phyloP scores from a whole-genome alignment of 495 filamentous ascomycete genomes.

The Poronia punctata region DNA sequence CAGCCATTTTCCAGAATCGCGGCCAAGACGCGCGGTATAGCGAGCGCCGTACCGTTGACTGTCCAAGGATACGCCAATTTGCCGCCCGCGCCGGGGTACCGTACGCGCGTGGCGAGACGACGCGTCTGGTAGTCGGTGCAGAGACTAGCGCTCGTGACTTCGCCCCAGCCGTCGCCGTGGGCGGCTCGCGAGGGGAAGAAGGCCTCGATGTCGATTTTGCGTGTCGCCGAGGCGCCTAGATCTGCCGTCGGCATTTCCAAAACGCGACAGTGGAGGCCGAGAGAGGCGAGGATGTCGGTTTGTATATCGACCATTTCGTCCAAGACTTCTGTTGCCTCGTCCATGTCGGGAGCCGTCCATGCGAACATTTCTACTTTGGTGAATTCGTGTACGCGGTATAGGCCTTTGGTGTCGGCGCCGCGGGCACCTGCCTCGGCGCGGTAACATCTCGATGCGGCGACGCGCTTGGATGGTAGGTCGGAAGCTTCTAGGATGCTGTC shows the following conservation, averaged over 20 bases:
- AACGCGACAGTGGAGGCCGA: constrained; percentile 79
- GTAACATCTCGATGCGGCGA: constrained; percentile 82
- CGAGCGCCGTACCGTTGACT: constrained; percentile 89
- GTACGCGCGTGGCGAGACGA: constrained; percentile 65
- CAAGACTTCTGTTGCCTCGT: constrained; percentile 53
- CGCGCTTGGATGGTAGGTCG: constrained; percentile 67
- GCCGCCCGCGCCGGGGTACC: constrained; percentile 27
- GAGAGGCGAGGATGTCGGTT: constrained; percentile 64
- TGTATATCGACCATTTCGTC: constrained; percentile 79
- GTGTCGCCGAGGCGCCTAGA: constrained; percentile 75
- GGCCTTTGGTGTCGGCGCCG: constrained; percentile 82
- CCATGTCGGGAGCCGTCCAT: constrained; percentile 56
- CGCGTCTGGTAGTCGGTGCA: constrained; percentile 94
- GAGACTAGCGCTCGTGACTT: constrained; percentile 82
- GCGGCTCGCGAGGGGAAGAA: constrained; percentile 73
- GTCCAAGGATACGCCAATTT: constrained; percentile 65
- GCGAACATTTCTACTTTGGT: constrained; percentile 97
- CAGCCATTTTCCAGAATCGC: constrained; percentile 92
- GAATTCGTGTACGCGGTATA: constrained; percentile 99
- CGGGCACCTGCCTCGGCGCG: constrained; percentile 88
- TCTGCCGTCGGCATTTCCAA: constrained; percentile 88
- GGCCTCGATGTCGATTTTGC: constrained; percentile 90
- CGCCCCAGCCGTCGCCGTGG: constrained; percentile 69
- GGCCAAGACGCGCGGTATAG: constrained; percentile 81
- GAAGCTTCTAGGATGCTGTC: constrained; percentile 54